Evolutionary conservation across 106 monocot genomes (phyloP), one percentile per base, ranked within the genome.

Genomic region (Phalaenopsis aphrodite): DNA sequence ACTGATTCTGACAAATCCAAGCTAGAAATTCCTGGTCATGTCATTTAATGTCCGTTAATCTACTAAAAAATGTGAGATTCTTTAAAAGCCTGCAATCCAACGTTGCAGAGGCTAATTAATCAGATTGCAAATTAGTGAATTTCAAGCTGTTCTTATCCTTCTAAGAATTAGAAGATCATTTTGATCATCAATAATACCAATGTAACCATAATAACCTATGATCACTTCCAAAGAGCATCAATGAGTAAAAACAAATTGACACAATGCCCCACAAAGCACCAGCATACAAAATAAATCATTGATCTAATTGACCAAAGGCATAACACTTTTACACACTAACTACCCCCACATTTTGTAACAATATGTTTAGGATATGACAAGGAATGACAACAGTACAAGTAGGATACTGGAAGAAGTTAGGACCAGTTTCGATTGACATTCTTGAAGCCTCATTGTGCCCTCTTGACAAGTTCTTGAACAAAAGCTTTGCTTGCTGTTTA

Each of bases 401-500:
- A 90, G 92, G 89, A 90, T 98, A 94, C 94, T 98, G 94, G 71
- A 98, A 98, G 76, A 86, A 82, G 82, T 98, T 89, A 45, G 92
- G 87, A 36, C 92, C 97, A 61, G 94, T 98, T 83, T 94, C 97
- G 77, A 98, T 88, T 81, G 97, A 98, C 97, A 98, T 94, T 82
- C 94, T 87, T 17, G 97, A 98, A 77, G 97, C 97, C 83, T 94
- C 97, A 81, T 90, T 85, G 10, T 94, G 94, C 39, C 97, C 97
- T 73, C 91, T 92, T 16, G 92, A 94, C 74, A 98, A 88, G 77
- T 92, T 98, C 81, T 98, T 98, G 58, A 98, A 98, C 83, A 98
- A 78, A 79, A 98, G 92, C 80, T 98, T 98, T 52, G 97, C 94
- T 88, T 98, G 97, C 77, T 98, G 94, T 82, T 98, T 98, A 46